A percentile compares a stretch with the other conserved stretches of the same genome.
Conservation (phyloP, 257 asterid species). For the Plantago elongata region DNA sequence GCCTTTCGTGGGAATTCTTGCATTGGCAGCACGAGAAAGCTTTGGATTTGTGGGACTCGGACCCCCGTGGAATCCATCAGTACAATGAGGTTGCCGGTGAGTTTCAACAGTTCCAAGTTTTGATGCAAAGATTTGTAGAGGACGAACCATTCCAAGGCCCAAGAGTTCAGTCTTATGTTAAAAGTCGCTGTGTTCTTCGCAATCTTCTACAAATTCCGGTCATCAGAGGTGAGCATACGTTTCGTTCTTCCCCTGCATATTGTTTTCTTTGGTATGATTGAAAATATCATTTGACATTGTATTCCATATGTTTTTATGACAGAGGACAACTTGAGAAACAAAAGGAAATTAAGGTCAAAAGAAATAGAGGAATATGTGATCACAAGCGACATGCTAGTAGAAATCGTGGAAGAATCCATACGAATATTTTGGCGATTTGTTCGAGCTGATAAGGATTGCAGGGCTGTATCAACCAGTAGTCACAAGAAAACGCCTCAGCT, state of each 20-base stretch:
- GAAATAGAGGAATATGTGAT: slow-evolving; percentile 43
- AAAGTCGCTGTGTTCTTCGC: slow-evolving; percentile 58
- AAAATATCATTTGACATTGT: background rate
- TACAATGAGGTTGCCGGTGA: slow-evolving; percentile 83
- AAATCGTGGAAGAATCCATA: slow-evolving; percentile 85
- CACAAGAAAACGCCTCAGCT: slow-evolving; percentile 42
- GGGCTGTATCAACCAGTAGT: slow-evolving; percentile 22
- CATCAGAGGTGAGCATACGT: slow-evolving; percentile 48
- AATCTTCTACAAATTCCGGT: slow-evolving; percentile 90
- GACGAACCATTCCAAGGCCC: slow-evolving; percentile 86
- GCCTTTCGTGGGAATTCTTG: slow-evolving; percentile 95
- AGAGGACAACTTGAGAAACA: slow-evolving; percentile 62
- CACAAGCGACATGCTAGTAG: slow-evolving; percentile 71
- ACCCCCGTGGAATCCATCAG: slow-evolving; percentile 43
- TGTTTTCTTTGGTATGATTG: background rate
- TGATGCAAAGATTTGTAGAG: slow-evolving; percentile 74
- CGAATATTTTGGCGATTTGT: slow-evolving; percentile 84
- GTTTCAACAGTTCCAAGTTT: slow-evolving; percentile 92
- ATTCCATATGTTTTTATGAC: slow-evolving; percentile 10
- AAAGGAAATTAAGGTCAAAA: slow-evolving; percentile 35
- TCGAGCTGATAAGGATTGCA: slow-evolving; percentile 69
- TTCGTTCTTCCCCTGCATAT: background rate
- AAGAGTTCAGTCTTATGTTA: slow-evolving; percentile 54
- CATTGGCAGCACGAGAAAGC: slow-evolving; percentile 82
- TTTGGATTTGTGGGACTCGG: slow-evolving; percentile 68